A percentile compares a stretch with the other conserved stretches of the same genome.
Conservation (phyloP, 345 rosid genomes). For the Stellera chamaejasme region DNA sequence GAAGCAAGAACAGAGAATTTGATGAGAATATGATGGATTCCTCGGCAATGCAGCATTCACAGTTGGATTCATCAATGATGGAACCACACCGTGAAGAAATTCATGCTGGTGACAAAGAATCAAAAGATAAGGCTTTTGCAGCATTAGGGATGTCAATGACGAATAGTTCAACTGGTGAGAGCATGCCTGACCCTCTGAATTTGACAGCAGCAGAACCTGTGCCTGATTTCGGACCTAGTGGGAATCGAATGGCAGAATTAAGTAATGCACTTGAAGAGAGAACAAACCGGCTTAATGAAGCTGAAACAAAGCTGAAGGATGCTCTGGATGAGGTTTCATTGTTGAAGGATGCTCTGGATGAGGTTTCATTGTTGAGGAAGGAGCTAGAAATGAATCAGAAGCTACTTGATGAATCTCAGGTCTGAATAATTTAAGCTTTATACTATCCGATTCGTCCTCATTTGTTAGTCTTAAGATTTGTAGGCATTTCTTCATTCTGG, state of each 20-base stretch:
- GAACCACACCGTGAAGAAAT: conserved; percentile 65
- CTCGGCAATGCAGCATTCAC: conserved; percentile 56
- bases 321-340: conserved; percentile 61
- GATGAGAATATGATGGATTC: conserved; percentile 98
- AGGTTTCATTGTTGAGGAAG: conserved; percentile 51
- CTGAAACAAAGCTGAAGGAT: conserved; percentile 56
- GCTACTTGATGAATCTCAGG: conserved; percentile 98
- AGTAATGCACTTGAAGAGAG: conserved; percentile 51
- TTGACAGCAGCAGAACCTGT: conserved; percentile 34
- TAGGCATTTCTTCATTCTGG: too few species aligned
- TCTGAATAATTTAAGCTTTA: conserved; percentile 10
- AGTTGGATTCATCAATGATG: conserved; percentile 76
- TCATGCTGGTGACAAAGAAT: conserved; percentile 42
- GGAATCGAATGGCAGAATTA: conserved; percentile 44
- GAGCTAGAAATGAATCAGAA: conserved; percentile 71
- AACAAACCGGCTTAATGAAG: conserved; percentile 50
- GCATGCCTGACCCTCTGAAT: conserved; percentile 45
- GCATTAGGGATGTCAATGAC: conserved; percentile 61
- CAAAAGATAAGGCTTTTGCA: conserved; percentile 50
- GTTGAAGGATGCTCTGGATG: conserved; percentile 64
- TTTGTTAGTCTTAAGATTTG: too few species aligned
- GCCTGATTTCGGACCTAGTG: conserved; percentile 27
- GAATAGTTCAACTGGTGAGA: conserved; percentile 88
- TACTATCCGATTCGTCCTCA: too few species aligned
- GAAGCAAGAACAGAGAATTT: conserved; percentile 69